These are phyloP conservation scores for Ananas comosus DNA, from an alignment of 176 grass and related monocot species.

Conservation along the genomic window DNA sequence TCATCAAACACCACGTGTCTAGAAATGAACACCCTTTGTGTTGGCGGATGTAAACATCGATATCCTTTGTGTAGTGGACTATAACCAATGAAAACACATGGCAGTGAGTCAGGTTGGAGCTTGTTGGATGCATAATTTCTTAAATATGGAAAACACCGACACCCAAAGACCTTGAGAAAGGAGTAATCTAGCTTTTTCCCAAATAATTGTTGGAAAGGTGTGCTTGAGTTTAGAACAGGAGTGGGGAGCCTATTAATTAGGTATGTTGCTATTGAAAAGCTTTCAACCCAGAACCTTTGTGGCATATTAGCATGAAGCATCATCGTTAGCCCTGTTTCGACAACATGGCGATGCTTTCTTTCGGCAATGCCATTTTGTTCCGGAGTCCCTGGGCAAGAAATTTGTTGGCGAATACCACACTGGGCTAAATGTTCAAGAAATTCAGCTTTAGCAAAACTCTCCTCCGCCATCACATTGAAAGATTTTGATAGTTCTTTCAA, in stretches of 20 bases:
- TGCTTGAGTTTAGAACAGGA: neutral
- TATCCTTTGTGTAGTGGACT: neutral
- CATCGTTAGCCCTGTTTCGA: too few relatives aligned
- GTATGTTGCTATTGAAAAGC: neutral
- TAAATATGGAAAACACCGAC: neutral
- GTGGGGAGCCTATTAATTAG: constrained; percentile 4
- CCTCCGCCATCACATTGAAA: too few relatives aligned
- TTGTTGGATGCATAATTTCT: neutral
- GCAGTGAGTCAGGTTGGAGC: neutral
- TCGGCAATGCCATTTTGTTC: too few relatives aligned
- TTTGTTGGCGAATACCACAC: too few relatives aligned
- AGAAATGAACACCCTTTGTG: neutral
- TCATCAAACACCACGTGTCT: constrained; percentile 14
- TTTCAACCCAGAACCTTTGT: too few relatives aligned
- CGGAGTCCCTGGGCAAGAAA: too few relatives aligned
- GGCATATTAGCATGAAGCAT: too few relatives aligned
- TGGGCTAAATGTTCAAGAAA: too few relatives aligned
- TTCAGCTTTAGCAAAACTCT: too few relatives aligned
- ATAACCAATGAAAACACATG: neutral
- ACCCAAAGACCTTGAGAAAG: neutral
- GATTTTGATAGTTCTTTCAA: too few relatives aligned
- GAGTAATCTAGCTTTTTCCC: neutral
- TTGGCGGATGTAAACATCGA: neutral
- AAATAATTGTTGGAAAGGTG: neutral
- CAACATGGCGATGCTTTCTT: too few relatives aligned